Percentiles rank a stretch among this genome's conserved stretches.
Evolutionary conservation across 257 asterid genomes (phyloP).

Genomic region (Solanum rostratum): DNA sequence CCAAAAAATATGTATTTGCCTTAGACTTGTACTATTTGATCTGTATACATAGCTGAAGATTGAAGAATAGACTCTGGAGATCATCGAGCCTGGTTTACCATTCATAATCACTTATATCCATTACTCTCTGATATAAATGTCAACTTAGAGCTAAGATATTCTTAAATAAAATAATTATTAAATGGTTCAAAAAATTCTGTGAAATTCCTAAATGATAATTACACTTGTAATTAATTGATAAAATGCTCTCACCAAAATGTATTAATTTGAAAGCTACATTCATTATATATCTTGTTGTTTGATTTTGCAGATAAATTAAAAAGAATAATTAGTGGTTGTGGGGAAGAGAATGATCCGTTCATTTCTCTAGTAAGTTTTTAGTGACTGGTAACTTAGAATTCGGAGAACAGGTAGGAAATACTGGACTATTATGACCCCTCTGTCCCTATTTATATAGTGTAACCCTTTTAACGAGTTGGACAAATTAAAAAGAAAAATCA

Average conservation of each 20-base stretch:
- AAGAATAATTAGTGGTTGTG: background rate
- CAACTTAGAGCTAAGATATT: no score
- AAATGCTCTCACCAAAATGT: background rate
- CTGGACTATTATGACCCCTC: background rate
- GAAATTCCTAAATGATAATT: no score
- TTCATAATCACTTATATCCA: no score
- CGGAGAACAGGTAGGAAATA: background rate
- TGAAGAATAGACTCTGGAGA: no score
- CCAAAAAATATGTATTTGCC: no score
- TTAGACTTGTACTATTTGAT: no score
- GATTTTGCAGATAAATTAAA: background rate
- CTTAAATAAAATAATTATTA: no score
- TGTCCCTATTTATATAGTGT: slow-evolving; percentile 8
- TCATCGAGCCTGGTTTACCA: no score
- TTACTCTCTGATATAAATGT: no score
- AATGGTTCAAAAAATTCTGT: background rate
- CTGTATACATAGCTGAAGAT: no score
- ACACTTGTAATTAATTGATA: background rate
- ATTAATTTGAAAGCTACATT: background rate
- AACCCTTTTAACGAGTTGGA: background rate
- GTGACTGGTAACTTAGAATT: background rate
- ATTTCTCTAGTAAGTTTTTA: background rate
- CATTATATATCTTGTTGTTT: background rate
- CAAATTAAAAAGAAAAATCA: background rate
- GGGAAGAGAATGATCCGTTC: background rate